A percentile compares a stretch with the other conserved stretches of the same genome.
phyloP scores from a whole-genome alignment of 495 filamentous ascomycete species.

The Aspergillus diversus region DNA sequence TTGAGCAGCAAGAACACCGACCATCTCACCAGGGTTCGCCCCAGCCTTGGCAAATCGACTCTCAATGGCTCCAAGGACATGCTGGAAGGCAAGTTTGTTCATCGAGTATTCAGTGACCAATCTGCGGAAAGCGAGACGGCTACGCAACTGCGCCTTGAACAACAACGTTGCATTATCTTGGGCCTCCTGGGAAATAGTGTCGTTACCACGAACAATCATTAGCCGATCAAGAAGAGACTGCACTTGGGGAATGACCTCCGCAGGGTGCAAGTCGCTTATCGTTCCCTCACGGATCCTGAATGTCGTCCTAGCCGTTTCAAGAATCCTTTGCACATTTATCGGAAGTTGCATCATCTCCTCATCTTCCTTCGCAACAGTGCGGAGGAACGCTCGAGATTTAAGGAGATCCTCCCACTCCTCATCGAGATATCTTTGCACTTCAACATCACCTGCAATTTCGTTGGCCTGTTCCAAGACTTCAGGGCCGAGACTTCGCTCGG shows the following conservation, averaged over 20 bases:
- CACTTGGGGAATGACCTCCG: slow-evolving; percentile 83
- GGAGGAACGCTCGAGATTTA: slow-evolving; percentile 74
- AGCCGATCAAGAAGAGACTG: slow-evolving; percentile 73
- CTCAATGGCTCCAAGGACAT: slow-evolving; percentile 90
- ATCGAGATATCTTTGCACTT: slow-evolving; percentile 83
- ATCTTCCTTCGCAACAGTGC: slow-evolving; percentile 66
- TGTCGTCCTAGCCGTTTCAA: slow-evolving; percentile 83
- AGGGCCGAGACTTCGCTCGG: slow-evolving; percentile 60
- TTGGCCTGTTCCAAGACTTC: slow-evolving; percentile 83
- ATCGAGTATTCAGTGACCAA: slow-evolving; percentile 81
- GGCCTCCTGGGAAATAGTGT: slow-evolving; percentile 80
- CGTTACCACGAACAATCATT: slow-evolving; percentile 81
- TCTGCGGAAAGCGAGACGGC: slow-evolving; percentile 87
- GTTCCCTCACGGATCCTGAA: slow-evolving; percentile 85
- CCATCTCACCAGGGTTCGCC: slow-evolving; percentile 95
- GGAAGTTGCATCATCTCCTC: slow-evolving; percentile 87
- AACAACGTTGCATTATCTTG: slow-evolving; percentile 84
- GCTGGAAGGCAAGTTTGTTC: slow-evolving; percentile 90
- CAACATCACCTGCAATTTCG: slow-evolving; percentile 83
- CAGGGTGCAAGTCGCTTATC: slow-evolving; percentile 88
- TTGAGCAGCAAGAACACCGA: slow-evolving; percentile 95
- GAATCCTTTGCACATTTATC: slow-evolving; percentile 86
- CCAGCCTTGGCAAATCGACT: slow-evolving; percentile 77
- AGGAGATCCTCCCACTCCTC: slow-evolving; percentile 82
- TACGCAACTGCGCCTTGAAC: slow-evolving; percentile 89